phyloP scores from a whole-genome alignment of 2,329 filamentous ascomycete species.

The Thielaviopsis punctulata region DNA sequence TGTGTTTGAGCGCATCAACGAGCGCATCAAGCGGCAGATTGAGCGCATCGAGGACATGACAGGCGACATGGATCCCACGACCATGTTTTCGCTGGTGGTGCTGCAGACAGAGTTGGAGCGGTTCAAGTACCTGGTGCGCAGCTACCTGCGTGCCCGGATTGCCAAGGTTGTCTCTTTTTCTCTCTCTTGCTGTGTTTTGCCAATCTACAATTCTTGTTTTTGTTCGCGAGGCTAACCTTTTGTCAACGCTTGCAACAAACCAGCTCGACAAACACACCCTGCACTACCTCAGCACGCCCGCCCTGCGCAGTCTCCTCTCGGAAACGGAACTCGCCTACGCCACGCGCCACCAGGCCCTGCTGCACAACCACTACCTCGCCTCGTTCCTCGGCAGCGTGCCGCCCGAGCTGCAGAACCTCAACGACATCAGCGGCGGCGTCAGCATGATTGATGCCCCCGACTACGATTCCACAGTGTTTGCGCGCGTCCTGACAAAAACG shows the following conservation, averaged over 20 bases:
- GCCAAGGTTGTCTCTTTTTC: constrained; percentile 41
- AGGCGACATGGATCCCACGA: constrained; percentile 71
- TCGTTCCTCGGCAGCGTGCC: constrained; percentile 80
- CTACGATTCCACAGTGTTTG: constrained; percentile 67
- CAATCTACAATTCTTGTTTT: too few species aligned
- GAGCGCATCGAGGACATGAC: constrained; percentile 60
- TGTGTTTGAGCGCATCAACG: constrained; percentile 68
- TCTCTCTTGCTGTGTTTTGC: too few species aligned
- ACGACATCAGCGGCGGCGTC: constrained; percentile 69
- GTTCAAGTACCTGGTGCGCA: constrained; percentile 78
- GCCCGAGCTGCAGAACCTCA: constrained; percentile 58
- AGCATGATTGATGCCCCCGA: constrained; percentile 89
- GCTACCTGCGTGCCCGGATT: constrained; percentile 67
- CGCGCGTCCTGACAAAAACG: constrained; percentile 48
- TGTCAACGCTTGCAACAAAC: neutral
- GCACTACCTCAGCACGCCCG: constrained; percentile 47
- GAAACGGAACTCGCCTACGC: constrained; percentile 66
- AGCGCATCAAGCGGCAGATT: constrained; percentile 52
- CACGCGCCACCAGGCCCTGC: constrained; percentile 64
- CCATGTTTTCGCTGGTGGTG: constrained; percentile 85
- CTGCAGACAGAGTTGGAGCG: constrained; percentile 92
- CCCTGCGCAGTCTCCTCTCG: constrained; percentile 48
- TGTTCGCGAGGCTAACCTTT: too few species aligned
- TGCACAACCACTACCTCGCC: constrained; percentile 68
- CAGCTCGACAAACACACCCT: constrained; percentile 63